Evolutionary conservation across 495 filamentous ascomycete species (phyloP).

Genomic region (Alectoria sarmentosa): DNA sequence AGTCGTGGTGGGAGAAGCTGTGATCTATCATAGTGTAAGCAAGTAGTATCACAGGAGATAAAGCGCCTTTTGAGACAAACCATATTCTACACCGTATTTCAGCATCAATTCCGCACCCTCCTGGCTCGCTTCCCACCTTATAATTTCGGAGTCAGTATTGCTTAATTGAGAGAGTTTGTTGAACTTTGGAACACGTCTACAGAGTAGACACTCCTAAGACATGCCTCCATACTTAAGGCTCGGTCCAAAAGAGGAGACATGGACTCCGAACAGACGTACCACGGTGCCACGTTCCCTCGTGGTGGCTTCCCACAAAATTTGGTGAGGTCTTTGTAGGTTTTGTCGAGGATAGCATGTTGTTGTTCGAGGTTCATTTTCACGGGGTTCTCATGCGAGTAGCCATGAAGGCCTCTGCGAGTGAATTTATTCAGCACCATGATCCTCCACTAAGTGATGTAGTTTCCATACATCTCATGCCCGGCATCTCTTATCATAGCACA

Average conservation of each 20-base stretch:
- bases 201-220: too few species aligned
- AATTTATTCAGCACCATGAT: slow-evolving; percentile 2
- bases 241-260: background rate
- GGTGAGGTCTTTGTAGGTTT: slow-evolving; percentile 64
- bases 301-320: slow-evolving; percentile 73
- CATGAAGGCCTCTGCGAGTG: slow-evolving; percentile 49
- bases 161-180: too few species aligned
- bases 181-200: too few species aligned
- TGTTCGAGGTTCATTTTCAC: slow-evolving; percentile 65
- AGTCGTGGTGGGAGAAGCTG: slow-evolving; percentile 60
- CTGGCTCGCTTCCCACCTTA: slow-evolving; percentile 56
- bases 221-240: too few species aligned
- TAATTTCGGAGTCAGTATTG: background rate
- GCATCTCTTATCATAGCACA: slow-evolving; percentile 64
- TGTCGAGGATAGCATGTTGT: slow-evolving; percentile 67
- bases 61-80: background rate
- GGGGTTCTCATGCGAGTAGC: slow-evolving; percentile 73
- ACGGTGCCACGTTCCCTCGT: slow-evolving; percentile 53
- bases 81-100: slow-evolving; percentile 61
- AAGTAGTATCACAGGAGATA: background rate
- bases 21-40: slow-evolving; percentile 32
- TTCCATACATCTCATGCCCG: slow-evolving; percentile 60
- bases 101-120: slow-evolving; percentile 62
- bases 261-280: background rate
- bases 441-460: background rate